Conservation (phyloP, 495 filamentous ascomycete genomes). For the Xylaria scruposa region DNA sequence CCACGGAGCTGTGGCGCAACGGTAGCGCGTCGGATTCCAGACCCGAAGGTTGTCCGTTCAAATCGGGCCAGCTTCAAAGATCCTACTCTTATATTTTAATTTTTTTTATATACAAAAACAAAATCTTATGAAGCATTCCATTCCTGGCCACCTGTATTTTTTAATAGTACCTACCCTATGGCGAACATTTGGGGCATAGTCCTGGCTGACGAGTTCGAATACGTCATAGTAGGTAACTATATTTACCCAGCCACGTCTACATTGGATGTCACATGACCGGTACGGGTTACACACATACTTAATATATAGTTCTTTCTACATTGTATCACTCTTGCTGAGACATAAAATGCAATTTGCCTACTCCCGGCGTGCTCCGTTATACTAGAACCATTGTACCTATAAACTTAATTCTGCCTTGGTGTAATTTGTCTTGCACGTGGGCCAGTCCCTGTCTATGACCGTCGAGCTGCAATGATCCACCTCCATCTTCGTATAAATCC, state of each 20-base stretch:
- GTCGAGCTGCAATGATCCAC: not conserved
- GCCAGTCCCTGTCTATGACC: not conserved
- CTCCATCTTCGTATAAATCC: not conserved
- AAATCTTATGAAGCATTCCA: no score
- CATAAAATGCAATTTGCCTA: not conserved
- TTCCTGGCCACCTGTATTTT: no score
- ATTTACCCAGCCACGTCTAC: no score
- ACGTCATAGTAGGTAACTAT: no score
- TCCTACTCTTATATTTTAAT: no score
- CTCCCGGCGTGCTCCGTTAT: not conserved
- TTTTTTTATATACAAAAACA: no score
- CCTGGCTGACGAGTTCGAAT: no score
- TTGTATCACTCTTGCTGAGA: not conserved
- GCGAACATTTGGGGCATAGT: no score
- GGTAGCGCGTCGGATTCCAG: not conserved
- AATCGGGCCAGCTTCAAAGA: not conserved
- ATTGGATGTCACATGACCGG: no score
- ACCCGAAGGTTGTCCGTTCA: not conserved
- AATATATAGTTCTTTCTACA: no score
- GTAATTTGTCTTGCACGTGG: not conserved
- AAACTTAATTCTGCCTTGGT: not conserved
- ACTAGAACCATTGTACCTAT: not conserved
- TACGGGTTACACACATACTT: no score
- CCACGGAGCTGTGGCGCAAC: not conserved
- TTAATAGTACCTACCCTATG: no score